Evolutionary conservation across 345 rosid species (phyloP), one percentile per base, ranked within the genome.

Genomic region (Gossypium mustelinum): DNA sequence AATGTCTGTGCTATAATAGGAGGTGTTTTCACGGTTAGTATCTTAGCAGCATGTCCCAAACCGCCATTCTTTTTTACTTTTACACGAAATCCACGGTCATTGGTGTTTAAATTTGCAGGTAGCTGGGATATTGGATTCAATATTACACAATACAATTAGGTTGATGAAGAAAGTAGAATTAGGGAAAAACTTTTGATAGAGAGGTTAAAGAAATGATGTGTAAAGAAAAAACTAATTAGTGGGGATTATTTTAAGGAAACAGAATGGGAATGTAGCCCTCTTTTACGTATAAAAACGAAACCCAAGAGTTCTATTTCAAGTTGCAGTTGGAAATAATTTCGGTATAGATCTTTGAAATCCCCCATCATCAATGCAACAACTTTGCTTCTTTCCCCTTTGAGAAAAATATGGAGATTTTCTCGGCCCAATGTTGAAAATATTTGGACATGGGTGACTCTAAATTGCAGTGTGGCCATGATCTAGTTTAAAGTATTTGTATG

Each of bases 1-100:
- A 95, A 90, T 48, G 88, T 95, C 73, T 93, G 99, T 39, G 99
- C 99, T 74, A 95, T 93, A 43, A 90, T 95, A 39, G 99, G 98
- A 20, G 99, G 99, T 48, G 84, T 96, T 82, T 96, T 96, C 90
- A 96, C 98, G 95, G 98, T 96, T 66, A 72, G 98, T 89, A 41
- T 60, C 70, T 56, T 51, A 7, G 45, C 9, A 34, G 11, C 45
- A 9, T 4, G 2, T 16, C 20, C 59, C 14, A 2, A 9, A 25
- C 44, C 18, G 22, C 58, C 24, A 2, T 68, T 13, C 9, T 4
- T 8, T 2, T 12, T 68, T 68, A 62, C 10, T 14, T 11, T 27
- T 50, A 0, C 9, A 4, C 41, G 41, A 41, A 3, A 54, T 77
- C 17, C 11, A 1, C 11, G 8, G 6, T 4, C 0, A 5, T 20